A percentile compares a stretch with the other conserved stretches of the same genome.
Conservation (phyloP, 2,329 filamentous ascomycete species). For the Colletotrichum viniferum region DNA sequence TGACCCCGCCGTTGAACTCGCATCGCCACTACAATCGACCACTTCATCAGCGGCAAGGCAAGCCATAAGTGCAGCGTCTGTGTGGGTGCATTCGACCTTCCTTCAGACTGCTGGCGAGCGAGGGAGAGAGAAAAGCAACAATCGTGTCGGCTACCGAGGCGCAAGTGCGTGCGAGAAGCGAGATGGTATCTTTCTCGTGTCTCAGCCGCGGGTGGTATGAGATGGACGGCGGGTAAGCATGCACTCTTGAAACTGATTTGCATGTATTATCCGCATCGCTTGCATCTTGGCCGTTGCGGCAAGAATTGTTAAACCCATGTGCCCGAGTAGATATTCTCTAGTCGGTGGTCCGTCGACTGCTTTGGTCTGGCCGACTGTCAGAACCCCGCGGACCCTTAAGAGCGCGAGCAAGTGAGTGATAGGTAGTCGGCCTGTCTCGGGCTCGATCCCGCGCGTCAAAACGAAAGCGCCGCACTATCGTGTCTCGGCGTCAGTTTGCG, state of each 20-base stretch:
- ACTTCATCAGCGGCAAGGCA: background rate
- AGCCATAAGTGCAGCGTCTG: background rate
- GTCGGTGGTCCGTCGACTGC: background rate
- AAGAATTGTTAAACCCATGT: background rate
- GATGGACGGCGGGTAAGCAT: background rate
- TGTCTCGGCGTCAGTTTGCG: slow-evolving; percentile 10
- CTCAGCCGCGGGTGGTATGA: background rate
- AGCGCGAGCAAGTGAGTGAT: background rate
- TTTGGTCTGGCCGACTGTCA: background rate
- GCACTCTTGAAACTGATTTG: background rate
- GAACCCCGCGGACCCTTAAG: background rate
- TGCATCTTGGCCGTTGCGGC: background rate
- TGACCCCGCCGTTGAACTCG: background rate
- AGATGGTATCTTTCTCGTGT: slow-evolving; percentile 1
- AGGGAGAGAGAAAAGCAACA: slow-evolving; percentile 2
- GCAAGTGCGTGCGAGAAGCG: background rate
- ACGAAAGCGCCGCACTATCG: background rate
- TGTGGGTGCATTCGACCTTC: slow-evolving; percentile 3
- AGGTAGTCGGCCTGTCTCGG: slow-evolving; percentile 1
- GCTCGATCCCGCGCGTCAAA: background rate
- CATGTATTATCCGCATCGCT: background rate
- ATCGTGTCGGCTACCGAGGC: background rate
- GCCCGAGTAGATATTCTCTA: background rate
- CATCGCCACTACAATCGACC: background rate
- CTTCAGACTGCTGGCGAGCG: background rate